Percentiles rank a stretch among this genome's conserved stretches.
These are phyloP conservation scores for Solanum hybrid DNA, from an alignment of 305 asterid genomes.

Conservation along the genomic window DNA sequence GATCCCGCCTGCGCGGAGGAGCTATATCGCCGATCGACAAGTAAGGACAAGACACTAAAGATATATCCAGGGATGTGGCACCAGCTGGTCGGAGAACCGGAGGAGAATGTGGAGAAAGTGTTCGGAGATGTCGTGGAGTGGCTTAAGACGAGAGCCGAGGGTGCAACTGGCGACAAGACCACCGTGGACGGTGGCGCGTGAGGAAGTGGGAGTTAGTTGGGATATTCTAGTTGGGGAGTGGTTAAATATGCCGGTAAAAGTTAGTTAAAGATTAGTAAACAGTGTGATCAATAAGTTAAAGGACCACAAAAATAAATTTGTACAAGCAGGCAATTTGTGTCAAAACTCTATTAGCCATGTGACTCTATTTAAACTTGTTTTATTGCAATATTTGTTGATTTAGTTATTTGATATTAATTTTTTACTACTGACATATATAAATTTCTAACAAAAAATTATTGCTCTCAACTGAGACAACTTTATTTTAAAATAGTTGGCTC, in stretches of 20 bases:
- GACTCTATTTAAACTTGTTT: neutral
- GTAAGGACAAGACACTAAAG: slow-evolving; percentile 62
- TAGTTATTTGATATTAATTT: neutral
- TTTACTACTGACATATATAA: neutral
- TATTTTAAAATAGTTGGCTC: neutral
- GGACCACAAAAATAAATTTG: neutral
- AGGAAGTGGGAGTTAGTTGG: neutral
- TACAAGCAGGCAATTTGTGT: neutral
- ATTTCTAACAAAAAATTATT: neutral
- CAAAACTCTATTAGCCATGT: neutral
- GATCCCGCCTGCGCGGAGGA: slow-evolving; percentile 74
- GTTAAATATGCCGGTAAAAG: neutral
- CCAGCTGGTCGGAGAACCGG: slow-evolving; percentile 78
- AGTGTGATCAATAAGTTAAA: neutral
- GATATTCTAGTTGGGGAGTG: neutral
- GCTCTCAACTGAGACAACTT: neutral
- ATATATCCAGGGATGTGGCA: slow-evolving; percentile 84
- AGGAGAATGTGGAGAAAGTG: slow-evolving; percentile 69
- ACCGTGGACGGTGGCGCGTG: slow-evolving; percentile 8
- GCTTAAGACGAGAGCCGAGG: slow-evolving; percentile 54
- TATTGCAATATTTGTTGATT: neutral
- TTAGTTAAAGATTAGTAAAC: neutral
- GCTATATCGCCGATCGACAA: slow-evolving; percentile 51
- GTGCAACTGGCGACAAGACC: neutral
- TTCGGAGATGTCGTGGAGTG: slow-evolving; percentile 72